Conservation (phyloP, 169 alveolate genomes). For the Plasmodium falciparum region DNA sequence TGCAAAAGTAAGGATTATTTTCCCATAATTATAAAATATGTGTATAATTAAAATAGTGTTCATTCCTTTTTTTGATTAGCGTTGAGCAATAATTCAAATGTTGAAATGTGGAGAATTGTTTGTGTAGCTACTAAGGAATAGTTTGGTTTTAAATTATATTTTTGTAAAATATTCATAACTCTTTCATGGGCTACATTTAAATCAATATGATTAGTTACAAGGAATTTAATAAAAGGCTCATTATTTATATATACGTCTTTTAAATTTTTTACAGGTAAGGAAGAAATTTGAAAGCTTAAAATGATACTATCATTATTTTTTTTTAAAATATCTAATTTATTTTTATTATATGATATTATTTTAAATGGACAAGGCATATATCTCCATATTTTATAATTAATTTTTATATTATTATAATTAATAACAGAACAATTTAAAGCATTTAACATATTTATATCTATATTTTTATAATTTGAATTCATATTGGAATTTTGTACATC, state of each 20-base stretch:
- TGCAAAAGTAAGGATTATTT: not conserved
- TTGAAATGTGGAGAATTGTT: slow-evolving; percentile 35
- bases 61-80: slow-evolving; percentile 1
- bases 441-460: not conserved
- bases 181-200: slow-evolving; percentile 68
- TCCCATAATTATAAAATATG: too few species aligned
- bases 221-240: slow-evolving; percentile 54
- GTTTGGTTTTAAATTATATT: slow-evolving; percentile 52
- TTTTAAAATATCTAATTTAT: slow-evolving; percentile 4
- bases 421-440: not conserved
- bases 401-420: slow-evolving; percentile 26
- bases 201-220: slow-evolving; percentile 54
- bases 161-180: slow-evolving; percentile 48
- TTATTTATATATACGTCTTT: slow-evolving; percentile 64
- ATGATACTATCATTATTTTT: slow-evolving; percentile 24
- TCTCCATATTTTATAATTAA: slow-evolving; percentile 54
- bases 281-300: slow-evolving; percentile 36
- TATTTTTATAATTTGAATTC: not conserved
- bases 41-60: not conserved
- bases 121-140: slow-evolving; percentile 74
- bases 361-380: slow-evolving; percentile 76
- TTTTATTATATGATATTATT: not conserved
- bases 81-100: slow-evolving; percentile 35
- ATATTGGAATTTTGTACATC: not conserved
- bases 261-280: slow-evolving; percentile 50